Evolutionary conservation across 2,329 filamentous ascomycete genomes (phyloP), one percentile per base, ranked within the genome.

Genomic region (Chaetomium globosum): DNA sequence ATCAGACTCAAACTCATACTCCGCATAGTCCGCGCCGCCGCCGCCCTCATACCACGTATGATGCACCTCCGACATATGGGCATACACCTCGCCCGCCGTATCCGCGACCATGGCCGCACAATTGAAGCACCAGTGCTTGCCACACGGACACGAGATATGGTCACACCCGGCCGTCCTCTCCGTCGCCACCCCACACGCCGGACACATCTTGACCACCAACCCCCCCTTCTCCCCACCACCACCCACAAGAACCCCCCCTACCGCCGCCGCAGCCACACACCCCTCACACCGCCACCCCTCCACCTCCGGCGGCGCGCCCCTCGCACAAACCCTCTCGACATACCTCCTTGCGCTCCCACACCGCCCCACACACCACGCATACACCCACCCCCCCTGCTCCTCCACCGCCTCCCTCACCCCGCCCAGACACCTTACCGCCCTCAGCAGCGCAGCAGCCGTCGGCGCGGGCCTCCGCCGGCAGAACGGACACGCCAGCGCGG

Each of bases 401-500:
- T 75, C 69, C 0, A 83, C 74, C 0, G 80, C 82, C 0, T 70
- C 69, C 2, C 70, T 69, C 28, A 82, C 65, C 43, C 79, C 74
- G 1, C 74, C 76, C 3, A 84, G 71, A 1, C 72, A 72, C 3
- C 77, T 76, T 59, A 80, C 75, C 1, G 75, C 74, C 23, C 68
- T 67, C 0, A 76, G 72, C 1, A 82, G 68, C 19, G 9, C n/a
- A 1, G 9, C n/a, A 1, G 75, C 77, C 60, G 74, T 74, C 4
- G 77, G 70, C 1, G 76, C 74, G 0, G 81, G 81, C 52, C 71
- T 74, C 0, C 81, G 77, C 28, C 82, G 76, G 65, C 82, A 85
- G 73, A 84, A 84, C 1, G 82, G 81, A 65, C 82, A 83, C 2
- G 71, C 74, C 4, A 85, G 77, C 0, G 82, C 80, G 0, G 81